These are phyloP conservation scores for Astragalus membranaceus DNA, from an alignment of 306 rosid genomes.

Conservation along the genomic window DNA sequence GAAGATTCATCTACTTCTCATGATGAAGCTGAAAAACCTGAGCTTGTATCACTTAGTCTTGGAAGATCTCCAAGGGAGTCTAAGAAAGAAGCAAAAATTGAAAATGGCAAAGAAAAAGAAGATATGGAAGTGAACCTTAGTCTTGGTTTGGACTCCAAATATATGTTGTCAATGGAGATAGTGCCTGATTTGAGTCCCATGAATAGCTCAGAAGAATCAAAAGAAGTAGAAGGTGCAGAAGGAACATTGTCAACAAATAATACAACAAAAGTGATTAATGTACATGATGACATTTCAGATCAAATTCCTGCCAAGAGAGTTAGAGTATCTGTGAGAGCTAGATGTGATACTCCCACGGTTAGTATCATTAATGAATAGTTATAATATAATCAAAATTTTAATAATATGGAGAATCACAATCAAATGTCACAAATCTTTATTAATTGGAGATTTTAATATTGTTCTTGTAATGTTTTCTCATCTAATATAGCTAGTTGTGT, in stretches of 20 bases:
- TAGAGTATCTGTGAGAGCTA: slow-evolving; percentile 68
- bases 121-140: slow-evolving; percentile 26
- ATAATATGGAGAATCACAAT: too few relatives aligned
- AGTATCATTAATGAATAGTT: background rate
- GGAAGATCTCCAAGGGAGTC: slow-evolving; percentile 41
- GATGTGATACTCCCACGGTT: slow-evolving; percentile 78
- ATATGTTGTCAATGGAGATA: slow-evolving; percentile 17
- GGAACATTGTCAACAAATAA: slow-evolving; percentile 19
- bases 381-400: too few relatives aligned
- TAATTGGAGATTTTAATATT: background rate
- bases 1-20: slow-evolving; percentile 7
- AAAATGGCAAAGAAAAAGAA: slow-evolving; percentile 20
- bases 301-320: slow-evolving; percentile 54
- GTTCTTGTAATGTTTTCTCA: background rate
- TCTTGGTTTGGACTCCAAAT: slow-evolving; percentile 51
- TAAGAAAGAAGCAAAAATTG: slow-evolving; percentile 23
- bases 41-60: slow-evolving; percentile 54
- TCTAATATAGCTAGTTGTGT: background rate
- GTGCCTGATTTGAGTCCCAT: slow-evolving; percentile 32
- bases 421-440: too few relatives aligned
- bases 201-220: slow-evolving; percentile 46
- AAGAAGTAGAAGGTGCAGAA: slow-evolving; percentile 31
- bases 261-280: slow-evolving; percentile 24
- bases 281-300: slow-evolving; percentile 34
- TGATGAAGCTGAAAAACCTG: slow-evolving; percentile 37